Conservation (phyloP, 148 eudicot species). For the Cornus controversa region DNA sequence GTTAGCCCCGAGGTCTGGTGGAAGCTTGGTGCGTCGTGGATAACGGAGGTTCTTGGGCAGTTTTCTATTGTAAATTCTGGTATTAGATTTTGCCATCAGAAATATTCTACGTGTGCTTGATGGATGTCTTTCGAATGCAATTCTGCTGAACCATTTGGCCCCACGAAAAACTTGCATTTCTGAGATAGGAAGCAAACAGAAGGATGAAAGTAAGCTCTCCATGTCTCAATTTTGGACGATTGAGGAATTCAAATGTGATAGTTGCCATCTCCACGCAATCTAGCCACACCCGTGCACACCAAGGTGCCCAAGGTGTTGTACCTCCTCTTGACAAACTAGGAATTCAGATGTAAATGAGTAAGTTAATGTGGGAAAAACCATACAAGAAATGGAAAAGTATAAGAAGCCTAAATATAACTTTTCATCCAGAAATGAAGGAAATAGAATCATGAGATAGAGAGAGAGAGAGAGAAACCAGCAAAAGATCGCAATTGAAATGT, state of each 20-base stretch:
- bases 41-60: conserved; percentile 47
- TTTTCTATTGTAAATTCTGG: conserved; percentile 27
- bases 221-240: not conserved
- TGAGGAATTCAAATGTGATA: not conserved
- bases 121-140: not conserved
- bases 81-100: conserved; percentile 14
- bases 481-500: too few species aligned
- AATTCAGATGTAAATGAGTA: too few species aligned
- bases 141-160: not conserved
- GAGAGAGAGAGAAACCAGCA: too few species aligned
- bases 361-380: not conserved
- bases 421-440: too few species aligned
- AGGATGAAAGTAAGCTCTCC: conserved; percentile 7
- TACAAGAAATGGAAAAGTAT: not conserved
- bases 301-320: too few species aligned
- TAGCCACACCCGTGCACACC: too few species aligned
- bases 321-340: too few species aligned
- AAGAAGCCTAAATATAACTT: too few species aligned
- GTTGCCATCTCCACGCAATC: too few species aligned
- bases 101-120: not conserved
- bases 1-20: conserved; percentile 38
- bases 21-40: conserved; percentile 60
- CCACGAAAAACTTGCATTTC: not conserved
- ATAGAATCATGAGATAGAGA: too few species aligned
- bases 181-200: not conserved